Conservation (phyloP, 768 basidiomycete genomes). For the Hypholoma sublateritium region DNA sequence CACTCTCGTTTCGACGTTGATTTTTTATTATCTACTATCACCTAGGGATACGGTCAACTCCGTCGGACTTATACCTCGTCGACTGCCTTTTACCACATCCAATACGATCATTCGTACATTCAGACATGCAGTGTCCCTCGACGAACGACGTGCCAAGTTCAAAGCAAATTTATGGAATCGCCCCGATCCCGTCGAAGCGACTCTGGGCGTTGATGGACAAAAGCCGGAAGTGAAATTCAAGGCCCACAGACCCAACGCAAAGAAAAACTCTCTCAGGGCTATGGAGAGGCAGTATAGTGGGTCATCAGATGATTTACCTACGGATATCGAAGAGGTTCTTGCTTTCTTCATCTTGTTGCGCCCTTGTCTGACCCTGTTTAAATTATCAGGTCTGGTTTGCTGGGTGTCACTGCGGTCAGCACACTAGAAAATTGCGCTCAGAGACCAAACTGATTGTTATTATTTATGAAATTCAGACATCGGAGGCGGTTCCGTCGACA, state of each 20-base stretch:
- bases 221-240: constrained; percentile 16
- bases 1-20: background rate
- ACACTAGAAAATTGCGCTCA: background rate
- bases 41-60: constrained; percentile 28
- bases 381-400: constrained; percentile 29
- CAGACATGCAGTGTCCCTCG: constrained; percentile 21
- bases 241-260: constrained; percentile 3
- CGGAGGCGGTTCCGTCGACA: constrained; percentile 54
- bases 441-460: background rate
- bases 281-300: constrained; percentile 1
- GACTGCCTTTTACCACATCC: constrained; percentile 21
- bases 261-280: background rate
- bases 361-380: background rate
- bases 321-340: constrained; percentile 47
- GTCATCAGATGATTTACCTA: constrained; percentile 7
- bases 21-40: constrained; percentile 14
- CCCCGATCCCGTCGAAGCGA: constrained; percentile 23
- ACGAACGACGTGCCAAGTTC: constrained; percentile 40
- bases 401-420: constrained; percentile 46
- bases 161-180: constrained; percentile 46
- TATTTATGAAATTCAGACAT: constrained; percentile 36
- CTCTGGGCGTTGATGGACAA: constrained; percentile 7
- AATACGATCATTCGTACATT: constrained; percentile 20
- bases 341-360: background rate
- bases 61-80: constrained; percentile 19